Evolutionary conservation across 495 filamentous ascomycete species (phyloP).

Genomic region (Neurospora sp.): DNA sequence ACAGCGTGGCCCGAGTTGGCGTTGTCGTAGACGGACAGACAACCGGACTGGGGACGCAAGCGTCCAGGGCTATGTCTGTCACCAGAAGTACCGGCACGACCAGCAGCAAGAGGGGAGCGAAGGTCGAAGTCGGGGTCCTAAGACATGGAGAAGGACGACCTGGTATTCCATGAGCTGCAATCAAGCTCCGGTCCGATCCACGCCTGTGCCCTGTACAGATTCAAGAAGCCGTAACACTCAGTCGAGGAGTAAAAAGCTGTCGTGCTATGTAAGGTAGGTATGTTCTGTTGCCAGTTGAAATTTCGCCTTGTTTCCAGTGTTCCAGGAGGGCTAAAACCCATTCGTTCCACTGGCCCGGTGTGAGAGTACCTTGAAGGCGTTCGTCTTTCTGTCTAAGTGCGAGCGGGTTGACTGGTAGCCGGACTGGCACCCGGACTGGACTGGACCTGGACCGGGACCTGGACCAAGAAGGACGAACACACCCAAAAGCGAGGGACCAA

Average conservation of each 20-base stretch:
- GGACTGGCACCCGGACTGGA: background rate
- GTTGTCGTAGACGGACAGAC: constrained; percentile 9
- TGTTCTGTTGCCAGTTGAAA: background rate
- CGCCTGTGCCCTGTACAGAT: background rate
- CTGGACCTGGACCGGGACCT: background rate
- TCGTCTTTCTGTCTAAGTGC: background rate
- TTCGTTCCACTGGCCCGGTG: background rate
- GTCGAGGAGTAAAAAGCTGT: background rate
- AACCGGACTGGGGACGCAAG: constrained; percentile 2
- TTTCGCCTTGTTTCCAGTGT: background rate
- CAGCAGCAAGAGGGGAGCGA: background rate
- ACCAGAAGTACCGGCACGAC: constrained; percentile 10
- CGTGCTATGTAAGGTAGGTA: background rate
- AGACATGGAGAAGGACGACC: constrained; percentile 19
- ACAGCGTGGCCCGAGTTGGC: constrained; percentile 14
- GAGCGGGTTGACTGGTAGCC: background rate
- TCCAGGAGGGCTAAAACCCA: background rate
- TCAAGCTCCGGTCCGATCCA: constrained; percentile 1
- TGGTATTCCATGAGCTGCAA: constrained; percentile 24
- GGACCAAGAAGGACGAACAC: background rate
- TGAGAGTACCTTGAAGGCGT: background rate
- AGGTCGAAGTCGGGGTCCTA: constrained; percentile 11
- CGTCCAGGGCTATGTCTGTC: constrained; percentile 10
- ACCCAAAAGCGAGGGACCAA: background rate
- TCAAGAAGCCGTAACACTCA: background rate